phyloP scores from a whole-genome alignment of 192 early-diverging fungal genomes.

The Podila horticola region DNA sequence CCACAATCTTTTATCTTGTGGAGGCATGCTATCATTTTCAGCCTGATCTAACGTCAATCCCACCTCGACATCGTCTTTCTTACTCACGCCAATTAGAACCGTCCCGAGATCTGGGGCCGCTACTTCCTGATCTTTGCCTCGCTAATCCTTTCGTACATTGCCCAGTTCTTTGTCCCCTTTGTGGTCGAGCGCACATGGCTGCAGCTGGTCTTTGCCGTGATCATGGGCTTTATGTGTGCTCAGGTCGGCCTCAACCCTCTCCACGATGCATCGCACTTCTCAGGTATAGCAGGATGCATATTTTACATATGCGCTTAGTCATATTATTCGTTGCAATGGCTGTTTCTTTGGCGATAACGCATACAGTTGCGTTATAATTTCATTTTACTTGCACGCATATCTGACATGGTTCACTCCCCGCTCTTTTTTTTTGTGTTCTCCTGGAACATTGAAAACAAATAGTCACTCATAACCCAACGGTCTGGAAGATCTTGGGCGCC shows the following conservation, averaged over 20 bases:
- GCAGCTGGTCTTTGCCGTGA: constrained; percentile 55
- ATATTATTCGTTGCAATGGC: neutral
- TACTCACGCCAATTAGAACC: constrained; percentile 29
- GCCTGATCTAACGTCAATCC: no score
- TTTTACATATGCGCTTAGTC: constrained; percentile 3
- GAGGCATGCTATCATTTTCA: neutral
- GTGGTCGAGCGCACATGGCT: constrained; percentile 57
- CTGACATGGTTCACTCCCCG: no score
- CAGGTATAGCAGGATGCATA: constrained; percentile 24
- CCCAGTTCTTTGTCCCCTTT: constrained; percentile 55
- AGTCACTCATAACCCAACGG: constrained; percentile 61
- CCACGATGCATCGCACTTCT: constrained; percentile 67
- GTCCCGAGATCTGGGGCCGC: constrained; percentile 54
- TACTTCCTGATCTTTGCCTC: constrained; percentile 57
- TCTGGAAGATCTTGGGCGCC: constrained; percentile 64
- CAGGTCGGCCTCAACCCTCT: constrained; percentile 65
- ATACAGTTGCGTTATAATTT: neutral
- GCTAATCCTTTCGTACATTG: constrained; percentile 54
- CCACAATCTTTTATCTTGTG: no score
- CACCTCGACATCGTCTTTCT: neutral
- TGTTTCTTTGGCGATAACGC: no score
- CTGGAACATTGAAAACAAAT: neutral
- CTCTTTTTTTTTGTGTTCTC: neutral
- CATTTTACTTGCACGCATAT: neutral
- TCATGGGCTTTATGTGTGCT: constrained; percentile 61